A percentile compares a stretch with the other conserved stretches of the same genome.
These are phyloP conservation scores for Metschnikowia kofuensis DNA, from an alignment of 805 yeast species.

Conservation along the genomic window DNA sequence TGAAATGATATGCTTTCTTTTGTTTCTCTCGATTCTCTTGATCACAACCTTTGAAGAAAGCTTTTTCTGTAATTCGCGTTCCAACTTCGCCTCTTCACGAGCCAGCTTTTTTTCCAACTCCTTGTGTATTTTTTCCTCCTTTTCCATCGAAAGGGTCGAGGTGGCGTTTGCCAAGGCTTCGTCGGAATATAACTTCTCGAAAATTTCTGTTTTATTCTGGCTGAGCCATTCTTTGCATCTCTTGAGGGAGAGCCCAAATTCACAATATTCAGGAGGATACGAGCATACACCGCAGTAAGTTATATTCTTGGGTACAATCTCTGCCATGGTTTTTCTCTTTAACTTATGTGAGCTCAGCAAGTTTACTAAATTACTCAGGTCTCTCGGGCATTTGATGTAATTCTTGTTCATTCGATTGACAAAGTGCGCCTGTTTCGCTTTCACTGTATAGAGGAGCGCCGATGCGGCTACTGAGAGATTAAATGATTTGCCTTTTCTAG, in stretches of 20 bases:
- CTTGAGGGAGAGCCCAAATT: conserved; percentile 77
- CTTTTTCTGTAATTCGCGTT: conserved; percentile 76
- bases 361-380: no score
- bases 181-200: conserved; percentile 56
- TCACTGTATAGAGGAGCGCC: conserved; percentile 6
- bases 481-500: no score
- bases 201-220: conserved; percentile 56
- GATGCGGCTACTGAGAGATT: no score
- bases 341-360: no score
- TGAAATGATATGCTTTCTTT: conserved; percentile 82
- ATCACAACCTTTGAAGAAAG: conserved; percentile 77
- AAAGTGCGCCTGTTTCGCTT: neutral
- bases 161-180: conserved; percentile 55
- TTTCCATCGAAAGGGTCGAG: conserved; percentile 64
- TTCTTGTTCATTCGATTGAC: neutral
- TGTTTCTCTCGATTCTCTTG: conserved; percentile 86
- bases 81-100: conserved; percentile 81
- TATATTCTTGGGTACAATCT: conserved; percentile 35
- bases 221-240: conserved; percentile 84
- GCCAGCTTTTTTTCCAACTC: conserved; percentile 82
- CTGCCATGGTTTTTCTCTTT: conserved; percentile 31
- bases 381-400: no score
- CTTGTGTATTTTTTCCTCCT: conserved; percentile 77
- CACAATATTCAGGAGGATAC: conserved; percentile 90
- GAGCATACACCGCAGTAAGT: conserved; percentile 77